phyloP scores from a whole-genome alignment of 768 basidiomycete species.

The Leucosporidium yakuticum region DNA sequence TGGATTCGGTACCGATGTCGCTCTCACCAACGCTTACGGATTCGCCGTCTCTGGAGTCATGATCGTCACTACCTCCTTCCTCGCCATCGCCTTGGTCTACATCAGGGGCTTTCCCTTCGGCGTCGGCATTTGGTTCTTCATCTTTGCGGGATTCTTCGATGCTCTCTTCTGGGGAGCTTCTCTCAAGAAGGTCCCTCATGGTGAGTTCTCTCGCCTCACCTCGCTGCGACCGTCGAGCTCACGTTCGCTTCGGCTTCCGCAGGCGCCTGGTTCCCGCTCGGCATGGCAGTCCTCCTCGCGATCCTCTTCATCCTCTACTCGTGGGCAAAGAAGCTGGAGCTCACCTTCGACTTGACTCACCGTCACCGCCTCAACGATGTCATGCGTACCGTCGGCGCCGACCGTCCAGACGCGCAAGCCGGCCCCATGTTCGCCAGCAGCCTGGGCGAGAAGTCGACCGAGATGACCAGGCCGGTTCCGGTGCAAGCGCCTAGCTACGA shows the following conservation, averaged over 20 bases:
- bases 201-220: neutral
- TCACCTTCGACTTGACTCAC: conserved; percentile 56
- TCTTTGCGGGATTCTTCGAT: conserved; percentile 61
- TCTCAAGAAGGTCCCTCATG: conserved; percentile 42
- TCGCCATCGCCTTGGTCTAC: conserved; percentile 47
- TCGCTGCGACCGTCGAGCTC: neutral
- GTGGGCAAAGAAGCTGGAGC: conserved; percentile 51
- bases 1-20: conserved; percentile 53
- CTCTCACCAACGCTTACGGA: conserved; percentile 58
- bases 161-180: conserved; percentile 64
- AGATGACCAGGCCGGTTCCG: neutral
- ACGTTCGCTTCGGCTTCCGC: neutral
- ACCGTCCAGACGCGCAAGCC: neutral
- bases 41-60: conserved; percentile 64
- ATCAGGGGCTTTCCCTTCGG: conserved; percentile 53
- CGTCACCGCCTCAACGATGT: conserved; percentile 55
- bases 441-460: conserved; percentile 5
- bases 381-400: conserved; percentile 43
- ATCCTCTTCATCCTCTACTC: conserved; percentile 6
- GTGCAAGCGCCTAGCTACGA: neutral
- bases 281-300: neutral
- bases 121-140: conserved; percentile 48
- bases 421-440: too few relatives aligned
- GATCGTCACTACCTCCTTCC: conserved; percentile 54
- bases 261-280: conserved; percentile 30